These are phyloP conservation scores for Dalbergia cultrata DNA, from an alignment of 306 rosid genomes.

Conservation along the genomic window DNA sequence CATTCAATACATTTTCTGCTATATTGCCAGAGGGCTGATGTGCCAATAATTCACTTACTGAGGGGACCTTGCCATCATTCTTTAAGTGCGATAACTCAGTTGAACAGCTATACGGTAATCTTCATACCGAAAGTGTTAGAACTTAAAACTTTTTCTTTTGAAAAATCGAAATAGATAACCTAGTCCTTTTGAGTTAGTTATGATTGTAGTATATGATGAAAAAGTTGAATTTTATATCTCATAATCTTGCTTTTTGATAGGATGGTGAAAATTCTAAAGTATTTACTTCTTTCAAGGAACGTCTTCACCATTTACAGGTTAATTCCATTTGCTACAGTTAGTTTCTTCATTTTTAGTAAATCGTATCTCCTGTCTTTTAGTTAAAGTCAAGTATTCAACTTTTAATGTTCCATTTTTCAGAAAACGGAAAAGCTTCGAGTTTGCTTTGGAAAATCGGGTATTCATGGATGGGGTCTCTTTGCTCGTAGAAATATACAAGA, in stretches of 20 bases:
- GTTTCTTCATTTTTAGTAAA: not conserved
- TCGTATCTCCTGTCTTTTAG: not conserved
- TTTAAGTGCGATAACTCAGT: constrained; percentile 62
- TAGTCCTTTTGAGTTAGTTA: constrained; percentile 43
- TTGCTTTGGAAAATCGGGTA: constrained; percentile 97
- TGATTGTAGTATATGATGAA: constrained; percentile 27
- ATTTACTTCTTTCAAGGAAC: constrained; percentile 86
- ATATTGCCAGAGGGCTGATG: constrained; percentile 63
- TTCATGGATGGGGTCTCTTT: constrained; percentile 99
- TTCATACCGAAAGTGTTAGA: constrained; percentile 22
- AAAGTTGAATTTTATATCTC: constrained; percentile 34
- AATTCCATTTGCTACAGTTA: constrained; percentile 44
- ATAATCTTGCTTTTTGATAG: constrained; percentile 56
- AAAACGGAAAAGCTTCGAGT: constrained; percentile 76
- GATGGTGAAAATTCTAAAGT: constrained; percentile 67
- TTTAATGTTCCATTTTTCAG: constrained; percentile 55
- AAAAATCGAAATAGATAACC: constrained; percentile 14
- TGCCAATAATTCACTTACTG: constrained; percentile 75
- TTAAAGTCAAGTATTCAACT: not conserved
- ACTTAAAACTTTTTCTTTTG: constrained; percentile 19
- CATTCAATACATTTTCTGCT: constrained; percentile 38
- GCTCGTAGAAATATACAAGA: constrained; percentile 89
- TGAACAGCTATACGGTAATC: constrained; percentile 68
- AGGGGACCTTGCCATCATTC: constrained; percentile 80
- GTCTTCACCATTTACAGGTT: constrained; percentile 84